Conservation (phyloP, 805 yeast genomes). For the Metschnikowia anglica region DNA sequence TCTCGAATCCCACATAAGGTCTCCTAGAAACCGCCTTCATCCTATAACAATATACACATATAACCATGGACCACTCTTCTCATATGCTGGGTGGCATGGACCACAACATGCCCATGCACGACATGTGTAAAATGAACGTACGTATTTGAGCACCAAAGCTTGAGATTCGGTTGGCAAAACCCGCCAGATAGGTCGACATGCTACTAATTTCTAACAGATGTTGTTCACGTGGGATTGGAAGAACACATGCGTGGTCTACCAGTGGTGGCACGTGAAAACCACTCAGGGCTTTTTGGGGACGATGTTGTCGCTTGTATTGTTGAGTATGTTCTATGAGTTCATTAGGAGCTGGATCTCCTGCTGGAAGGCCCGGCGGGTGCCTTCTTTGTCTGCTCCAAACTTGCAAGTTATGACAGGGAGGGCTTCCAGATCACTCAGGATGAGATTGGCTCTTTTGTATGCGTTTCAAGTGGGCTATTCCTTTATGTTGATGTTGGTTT, state of each 20-base stretch:
- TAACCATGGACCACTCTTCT: slow-evolving; percentile 22
- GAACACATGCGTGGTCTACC: slow-evolving; percentile 69
- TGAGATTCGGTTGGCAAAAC: not conserved
- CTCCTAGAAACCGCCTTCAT: too few species aligned
- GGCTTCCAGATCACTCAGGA: slow-evolving; percentile 9
- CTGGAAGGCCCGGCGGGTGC: slow-evolving; percentile 27
- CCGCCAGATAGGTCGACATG: not conserved
- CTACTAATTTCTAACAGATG: slow-evolving; percentile 41
- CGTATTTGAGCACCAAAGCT: too few species aligned
- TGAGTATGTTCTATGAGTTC: slow-evolving; percentile 63
- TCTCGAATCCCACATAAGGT: too few species aligned
- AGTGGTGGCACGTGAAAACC: slow-evolving; percentile 76
- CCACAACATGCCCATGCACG: slow-evolving; percentile 29
- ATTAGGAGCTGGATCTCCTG: slow-evolving; percentile 31
- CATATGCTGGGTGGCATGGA: slow-evolving; percentile 12
- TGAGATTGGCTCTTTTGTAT: slow-evolving; percentile 47
- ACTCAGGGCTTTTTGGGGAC: slow-evolving; percentile 51
- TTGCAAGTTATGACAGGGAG: not conserved
- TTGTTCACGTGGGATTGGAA: slow-evolving; percentile 75
- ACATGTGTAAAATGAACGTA: slow-evolving; percentile 55
- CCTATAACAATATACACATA: too few species aligned
- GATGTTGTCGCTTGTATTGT: slow-evolving; percentile 44
- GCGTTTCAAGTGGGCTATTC: slow-evolving; percentile 70
- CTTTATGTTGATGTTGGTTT: slow-evolving; percentile 72
- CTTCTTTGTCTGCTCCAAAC: not conserved